Conservation (phyloP, 768 basidiomycete genomes). For the Daedaleopsis sinensis region DNA sequence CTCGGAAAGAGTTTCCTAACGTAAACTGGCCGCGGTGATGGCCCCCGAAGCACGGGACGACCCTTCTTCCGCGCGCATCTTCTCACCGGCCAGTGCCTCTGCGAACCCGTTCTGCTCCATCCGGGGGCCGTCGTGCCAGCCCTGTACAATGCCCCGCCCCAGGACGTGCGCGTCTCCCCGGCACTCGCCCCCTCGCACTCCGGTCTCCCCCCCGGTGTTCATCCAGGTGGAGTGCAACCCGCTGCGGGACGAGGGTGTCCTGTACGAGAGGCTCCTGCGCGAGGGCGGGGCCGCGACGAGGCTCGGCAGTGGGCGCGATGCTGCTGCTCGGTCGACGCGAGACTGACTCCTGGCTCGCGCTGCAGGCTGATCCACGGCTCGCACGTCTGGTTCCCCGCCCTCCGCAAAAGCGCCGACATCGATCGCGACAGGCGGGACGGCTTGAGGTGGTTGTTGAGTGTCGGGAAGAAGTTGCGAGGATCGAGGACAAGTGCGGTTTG, state of each 20-base stretch:
- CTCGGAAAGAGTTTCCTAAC: conserved; percentile 25
- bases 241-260: conserved; percentile 31
- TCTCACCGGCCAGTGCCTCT: conserved; percentile 29
- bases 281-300: conserved; percentile 27
- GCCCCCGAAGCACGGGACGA: conserved; percentile 27
- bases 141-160: not conserved
- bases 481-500: too few species aligned
- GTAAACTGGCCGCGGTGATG: conserved; percentile 23
- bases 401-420: too few species aligned
- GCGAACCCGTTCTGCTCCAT: conserved; percentile 12
- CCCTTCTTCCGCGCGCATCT: conserved; percentile 15
- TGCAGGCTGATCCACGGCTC: too few species aligned
- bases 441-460: too few species aligned
- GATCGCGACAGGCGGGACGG: too few species aligned
- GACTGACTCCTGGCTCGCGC: too few species aligned
- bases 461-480: too few species aligned
- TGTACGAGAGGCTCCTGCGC: conserved; percentile 28
- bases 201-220: conserved; percentile 25
- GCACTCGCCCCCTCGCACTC: conserved; percentile 23
- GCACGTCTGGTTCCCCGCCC: too few species aligned
- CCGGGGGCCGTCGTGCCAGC: conserved; percentile 3
- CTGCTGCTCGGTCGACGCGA: too few species aligned
- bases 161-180: conserved; percentile 20
- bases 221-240: conserved; percentile 31
- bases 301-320: too few species aligned